These are phyloP conservation scores for Monosporascus sp. DNA, from an alignment of 2,329 filamentous ascomycete genomes.

Conservation along the genomic window DNA sequence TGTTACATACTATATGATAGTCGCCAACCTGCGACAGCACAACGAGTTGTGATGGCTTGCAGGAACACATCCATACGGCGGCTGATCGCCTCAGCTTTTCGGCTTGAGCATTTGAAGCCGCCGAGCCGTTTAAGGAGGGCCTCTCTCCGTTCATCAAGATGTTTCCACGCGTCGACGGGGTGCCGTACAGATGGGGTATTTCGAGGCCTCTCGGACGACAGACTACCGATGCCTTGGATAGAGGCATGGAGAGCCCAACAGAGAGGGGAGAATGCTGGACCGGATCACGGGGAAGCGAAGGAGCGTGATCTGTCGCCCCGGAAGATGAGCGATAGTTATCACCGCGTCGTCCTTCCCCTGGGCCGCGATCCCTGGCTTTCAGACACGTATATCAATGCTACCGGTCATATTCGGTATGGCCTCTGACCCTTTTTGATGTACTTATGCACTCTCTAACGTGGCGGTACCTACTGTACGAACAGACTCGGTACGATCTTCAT, in stretches of 20 bases:
- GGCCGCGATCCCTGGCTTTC: conserved; percentile 71
- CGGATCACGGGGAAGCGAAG: conserved; percentile 18
- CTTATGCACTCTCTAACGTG: conserved; percentile 30
- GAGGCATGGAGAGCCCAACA: conserved; percentile 57
- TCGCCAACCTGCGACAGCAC: not conserved
- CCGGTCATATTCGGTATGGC: conserved; percentile 63
- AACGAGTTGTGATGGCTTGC: conserved; percentile 10
- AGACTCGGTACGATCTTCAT: conserved; percentile 70
- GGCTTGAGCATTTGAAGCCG: not conserved
- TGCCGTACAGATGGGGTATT: conserved; percentile 33
- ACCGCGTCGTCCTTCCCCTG: conserved; percentile 63
- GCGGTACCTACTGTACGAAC: not conserved
- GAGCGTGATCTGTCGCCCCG: conserved; percentile 58
- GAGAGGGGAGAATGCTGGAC: conserved; percentile 28
- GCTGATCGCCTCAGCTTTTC: conserved; percentile 9
- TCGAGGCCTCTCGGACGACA: conserved; percentile 28
- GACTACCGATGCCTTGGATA: conserved; percentile 56
- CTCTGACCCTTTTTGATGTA: conserved; percentile 17
- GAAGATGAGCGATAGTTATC: conserved; percentile 67
- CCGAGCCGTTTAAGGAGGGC: too few species aligned
- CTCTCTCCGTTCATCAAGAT: conserved; percentile 4
- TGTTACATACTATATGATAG: not conserved
- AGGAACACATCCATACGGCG: conserved; percentile 9
- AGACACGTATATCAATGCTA: conserved; percentile 72
- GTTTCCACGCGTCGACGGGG: conserved; percentile 17